Evolutionary conservation across 2,329 filamentous ascomycete genomes (phyloP).

Genomic region (Teratosphaeria epicoccoides): DNA sequence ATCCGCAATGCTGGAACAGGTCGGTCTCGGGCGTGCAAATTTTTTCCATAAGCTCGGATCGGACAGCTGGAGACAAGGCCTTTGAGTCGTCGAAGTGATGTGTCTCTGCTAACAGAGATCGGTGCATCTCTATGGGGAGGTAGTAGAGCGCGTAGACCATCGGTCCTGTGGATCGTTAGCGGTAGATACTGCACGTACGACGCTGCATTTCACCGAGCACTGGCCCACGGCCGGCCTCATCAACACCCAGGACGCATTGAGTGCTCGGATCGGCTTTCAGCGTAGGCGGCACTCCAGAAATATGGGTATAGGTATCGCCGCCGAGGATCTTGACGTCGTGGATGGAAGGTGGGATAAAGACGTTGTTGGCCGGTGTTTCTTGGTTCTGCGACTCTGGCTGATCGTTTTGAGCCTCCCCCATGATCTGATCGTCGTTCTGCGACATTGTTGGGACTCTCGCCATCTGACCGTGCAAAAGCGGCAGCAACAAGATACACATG

Average conservation of each 20-base stretch:
- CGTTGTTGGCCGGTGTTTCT: slow-evolving; percentile 24
- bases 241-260: slow-evolving; percentile 73
- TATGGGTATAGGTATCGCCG: slow-evolving; percentile 40
- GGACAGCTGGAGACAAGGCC: slow-evolving; percentile 70
- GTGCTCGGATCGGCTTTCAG: slow-evolving; percentile 35
- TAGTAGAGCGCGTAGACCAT: slow-evolving; percentile 67
- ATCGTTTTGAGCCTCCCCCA: slow-evolving; percentile 23
- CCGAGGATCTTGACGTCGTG: slow-evolving; percentile 28
- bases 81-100: slow-evolving; percentile 96
- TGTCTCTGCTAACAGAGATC: slow-evolving; percentile 62
- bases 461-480: not conserved
- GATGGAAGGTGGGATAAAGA: slow-evolving; percentile 41
- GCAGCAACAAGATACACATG: not conserved
- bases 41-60: slow-evolving; percentile 58
- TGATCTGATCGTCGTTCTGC: slow-evolving; percentile 4
- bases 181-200: slow-evolving; percentile 4
- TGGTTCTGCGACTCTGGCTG: slow-evolving; percentile 22
- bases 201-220: too few species aligned
- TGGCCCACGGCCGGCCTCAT: slow-evolving; percentile 87
- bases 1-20: slow-evolving; percentile 59
- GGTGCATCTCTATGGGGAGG: slow-evolving; percentile 51
- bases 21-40: slow-evolving; percentile 57
- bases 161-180: slow-evolving; percentile 34
- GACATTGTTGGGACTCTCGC: not conserved
- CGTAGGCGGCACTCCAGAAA: slow-evolving; percentile 33